These are phyloP conservation scores for Acacia melanoxylon DNA, from an alignment of 306 rosid genomes.

Conservation along the genomic window DNA sequence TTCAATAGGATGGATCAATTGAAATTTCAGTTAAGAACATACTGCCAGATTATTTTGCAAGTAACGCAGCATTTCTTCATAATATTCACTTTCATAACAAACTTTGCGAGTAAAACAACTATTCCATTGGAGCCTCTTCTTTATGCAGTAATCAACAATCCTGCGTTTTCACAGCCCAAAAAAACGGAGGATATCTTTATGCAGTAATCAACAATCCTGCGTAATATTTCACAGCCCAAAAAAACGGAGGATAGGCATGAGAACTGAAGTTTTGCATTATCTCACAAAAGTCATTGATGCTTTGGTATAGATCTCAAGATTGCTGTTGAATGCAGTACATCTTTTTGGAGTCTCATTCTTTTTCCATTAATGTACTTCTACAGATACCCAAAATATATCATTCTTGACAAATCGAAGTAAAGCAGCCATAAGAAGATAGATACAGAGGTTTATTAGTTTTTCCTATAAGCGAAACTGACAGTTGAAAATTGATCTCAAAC, in stretches of 20 bases:
- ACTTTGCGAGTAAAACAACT: too few species aligned
- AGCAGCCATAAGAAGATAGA: background rate
- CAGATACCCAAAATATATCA: background rate
- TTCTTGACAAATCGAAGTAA: background rate
- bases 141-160: too few species aligned
- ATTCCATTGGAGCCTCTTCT: too few species aligned
- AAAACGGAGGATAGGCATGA: background rate
- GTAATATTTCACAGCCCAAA: conserved; percentile 27
- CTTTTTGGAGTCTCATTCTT: background rate
- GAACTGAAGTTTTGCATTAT: background rate
- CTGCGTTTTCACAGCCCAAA: too few species aligned
- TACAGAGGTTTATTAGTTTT: background rate
- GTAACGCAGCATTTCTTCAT: too few species aligned
- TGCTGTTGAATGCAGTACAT: background rate
- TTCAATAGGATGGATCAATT: conserved; percentile 16
- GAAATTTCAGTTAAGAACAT: too few species aligned
- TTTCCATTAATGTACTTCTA: background rate
- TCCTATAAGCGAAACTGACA: background rate
- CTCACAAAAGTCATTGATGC: background rate
- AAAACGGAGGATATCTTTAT: conserved; percentile 47
- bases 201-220: conserved; percentile 82
- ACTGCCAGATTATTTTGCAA: too few species aligned
- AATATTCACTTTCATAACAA: too few species aligned
- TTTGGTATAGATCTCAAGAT: background rate
- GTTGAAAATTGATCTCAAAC: background rate